Conservation (phyloP, 495 filamentous ascomycete species). For the Xylaria telfairii region DNA sequence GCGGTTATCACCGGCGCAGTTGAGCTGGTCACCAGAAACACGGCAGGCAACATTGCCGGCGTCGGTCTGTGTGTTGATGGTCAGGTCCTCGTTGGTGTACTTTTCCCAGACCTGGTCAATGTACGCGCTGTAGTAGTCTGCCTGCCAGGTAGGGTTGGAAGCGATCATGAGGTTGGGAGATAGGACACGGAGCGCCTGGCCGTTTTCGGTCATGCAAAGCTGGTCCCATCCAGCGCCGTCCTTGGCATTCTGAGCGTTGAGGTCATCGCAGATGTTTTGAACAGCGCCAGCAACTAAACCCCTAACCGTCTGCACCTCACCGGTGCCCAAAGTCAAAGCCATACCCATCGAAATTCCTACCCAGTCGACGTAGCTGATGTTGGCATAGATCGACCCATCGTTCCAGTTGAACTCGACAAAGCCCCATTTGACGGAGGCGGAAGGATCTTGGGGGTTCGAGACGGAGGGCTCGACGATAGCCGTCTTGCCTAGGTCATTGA, state of each 20-base stretch:
- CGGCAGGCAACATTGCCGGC: constrained; percentile 49
- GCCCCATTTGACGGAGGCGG: constrained; percentile 52
- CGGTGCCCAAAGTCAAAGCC: constrained; percentile 40
- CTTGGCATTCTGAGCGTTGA: constrained; percentile 39
- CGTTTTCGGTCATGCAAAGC: constrained; percentile 41
- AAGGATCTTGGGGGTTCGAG: constrained; percentile 50
- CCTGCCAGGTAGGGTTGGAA: constrained; percentile 37
- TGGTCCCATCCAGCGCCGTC: constrained; percentile 50
- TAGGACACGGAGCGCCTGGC: constrained; percentile 48
- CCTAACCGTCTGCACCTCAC: constrained; percentile 40
- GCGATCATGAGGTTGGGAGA: constrained; percentile 44
- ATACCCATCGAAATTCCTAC: constrained; percentile 53
- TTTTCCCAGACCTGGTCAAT: constrained; percentile 49
- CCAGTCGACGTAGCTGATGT: constrained; percentile 58
- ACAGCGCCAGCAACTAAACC: constrained; percentile 45
- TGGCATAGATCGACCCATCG: constrained; percentile 46
- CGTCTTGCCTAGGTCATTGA: constrained; percentile 31
- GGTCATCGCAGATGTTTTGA: constrained; percentile 45
- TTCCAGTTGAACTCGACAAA: constrained; percentile 53
- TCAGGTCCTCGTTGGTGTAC: constrained; percentile 44
- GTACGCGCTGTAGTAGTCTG: constrained; percentile 48
- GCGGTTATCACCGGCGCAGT: constrained; percentile 49
- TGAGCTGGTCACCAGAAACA: constrained; percentile 41
- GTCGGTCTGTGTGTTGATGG: constrained; percentile 46
- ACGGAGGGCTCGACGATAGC: constrained; percentile 49